phyloP scores from a whole-genome alignment of 2,329 filamentous ascomycete species.

The Aspergillus spinulosporus region DNA sequence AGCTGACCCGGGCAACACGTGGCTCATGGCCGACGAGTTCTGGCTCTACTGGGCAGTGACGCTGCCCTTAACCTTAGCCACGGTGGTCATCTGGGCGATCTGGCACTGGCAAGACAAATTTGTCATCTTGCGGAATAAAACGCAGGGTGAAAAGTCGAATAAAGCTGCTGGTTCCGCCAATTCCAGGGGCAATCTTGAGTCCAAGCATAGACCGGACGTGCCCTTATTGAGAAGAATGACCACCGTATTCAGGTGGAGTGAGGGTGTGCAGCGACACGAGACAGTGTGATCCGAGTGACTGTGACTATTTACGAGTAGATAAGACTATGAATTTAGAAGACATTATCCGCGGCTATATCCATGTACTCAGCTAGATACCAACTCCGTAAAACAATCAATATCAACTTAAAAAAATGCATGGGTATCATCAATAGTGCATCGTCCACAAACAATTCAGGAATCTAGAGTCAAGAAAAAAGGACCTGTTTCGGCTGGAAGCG shows the following conservation, averaged over 20 bases:
- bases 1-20: conserved; percentile 22
- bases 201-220: neutral
- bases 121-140: too few relatives aligned
- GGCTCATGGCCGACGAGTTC: conserved; percentile 23
- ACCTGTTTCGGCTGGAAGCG: conserved; percentile 25
- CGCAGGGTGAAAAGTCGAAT: neutral
- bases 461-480: conserved; percentile 24
- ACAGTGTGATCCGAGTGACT: neutral
- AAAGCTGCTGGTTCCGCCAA: neutral
- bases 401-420: conserved; percentile 1
- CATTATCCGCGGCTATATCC: neutral
- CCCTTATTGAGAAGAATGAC: neutral
- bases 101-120: neutral
- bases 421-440: neutral
- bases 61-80: conserved; percentile 27
- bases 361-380: neutral
- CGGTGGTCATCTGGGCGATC: neutral
- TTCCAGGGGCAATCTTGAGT: neutral
- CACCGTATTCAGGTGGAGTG: neutral
- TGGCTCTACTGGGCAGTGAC: conserved; percentile 37
- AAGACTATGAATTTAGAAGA: conserved; percentile 2
- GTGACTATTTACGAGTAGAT: neutral
- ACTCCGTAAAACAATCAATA: conserved; percentile 3
- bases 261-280: conserved; percentile 5
- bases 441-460: too few relatives aligned